Conservation (phyloP, 345 rosid species). For the Salix udensis region DNA sequence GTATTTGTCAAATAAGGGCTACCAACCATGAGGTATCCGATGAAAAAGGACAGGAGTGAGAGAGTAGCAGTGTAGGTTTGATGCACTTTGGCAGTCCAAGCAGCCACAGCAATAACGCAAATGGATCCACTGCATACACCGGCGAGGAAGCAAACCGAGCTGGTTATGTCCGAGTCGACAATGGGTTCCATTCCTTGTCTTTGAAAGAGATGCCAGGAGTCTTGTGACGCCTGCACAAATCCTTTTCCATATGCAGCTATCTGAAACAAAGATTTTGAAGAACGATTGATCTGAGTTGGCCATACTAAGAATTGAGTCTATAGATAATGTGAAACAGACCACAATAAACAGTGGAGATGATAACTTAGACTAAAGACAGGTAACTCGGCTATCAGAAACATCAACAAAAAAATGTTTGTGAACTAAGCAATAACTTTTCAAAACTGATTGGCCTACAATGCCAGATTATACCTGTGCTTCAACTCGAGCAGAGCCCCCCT, state of each 20-base stretch:
- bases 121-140: constrained; percentile 94
- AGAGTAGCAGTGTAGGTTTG: constrained; percentile 68
- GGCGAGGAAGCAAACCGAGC: constrained; percentile 85
- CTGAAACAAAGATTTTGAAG: constrained; percentile 29
- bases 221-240: constrained; percentile 88
- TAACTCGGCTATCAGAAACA: not conserved
- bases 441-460: not conserved
- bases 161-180: constrained; percentile 81
- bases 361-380: not conserved
- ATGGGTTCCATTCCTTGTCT: constrained; percentile 52
- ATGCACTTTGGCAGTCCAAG: constrained; percentile 69
- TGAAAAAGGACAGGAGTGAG: constrained; percentile 66
- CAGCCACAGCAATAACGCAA: constrained; percentile 75
- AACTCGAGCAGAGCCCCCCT: not conserved
- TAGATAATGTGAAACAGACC: not conserved
- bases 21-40: constrained; percentile 93
- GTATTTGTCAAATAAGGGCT: not conserved
- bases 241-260: constrained; percentile 91
- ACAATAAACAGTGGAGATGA: not conserved
- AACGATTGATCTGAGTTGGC: not conserved
- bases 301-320: not conserved
- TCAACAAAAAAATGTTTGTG: not conserved
- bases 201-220: constrained; percentile 75
- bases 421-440: not conserved
- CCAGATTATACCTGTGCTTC: not conserved